Evolutionary conservation across 2,329 filamentous ascomycete species (phyloP), one percentile per base, ranked within the genome.

Genomic region (Penicillium concentricum): DNA sequence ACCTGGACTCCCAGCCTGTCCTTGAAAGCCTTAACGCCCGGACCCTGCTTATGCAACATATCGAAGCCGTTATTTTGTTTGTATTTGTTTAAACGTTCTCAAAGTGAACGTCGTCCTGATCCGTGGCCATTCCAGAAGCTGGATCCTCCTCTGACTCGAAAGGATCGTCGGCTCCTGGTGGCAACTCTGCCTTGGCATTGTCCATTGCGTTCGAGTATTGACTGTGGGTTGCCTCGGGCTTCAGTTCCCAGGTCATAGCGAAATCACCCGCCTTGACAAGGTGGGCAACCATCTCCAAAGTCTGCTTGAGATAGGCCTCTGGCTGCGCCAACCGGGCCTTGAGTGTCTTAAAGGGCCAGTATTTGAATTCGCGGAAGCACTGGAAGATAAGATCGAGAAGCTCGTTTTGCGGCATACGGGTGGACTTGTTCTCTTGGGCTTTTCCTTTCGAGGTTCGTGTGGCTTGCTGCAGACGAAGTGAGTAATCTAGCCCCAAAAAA

Each of bases 271-370:
- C 88, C 74, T 92, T 90, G 71, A 95, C 87, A 59, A 96, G 78
- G 20, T 89, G 85, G 0, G 91, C 93, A 58, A 97, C 85, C 69
- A 91, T 87, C 61, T 92, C 89, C 64, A 99, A 78, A 0, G 87
- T 88, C 71, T 94, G 86, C 53, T 93, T 91, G 60, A 99, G 84
- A 73, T 92, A 97, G n/a, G 89, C 87, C 72, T 97, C 94, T 1
- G 94, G 94, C 76, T 99, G 94, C 58, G 87, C 84, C 38, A 95
- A 84, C 59, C 83, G 80, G 49, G 86, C 82, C 61, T 91, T 91
- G 65, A 99, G 84, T 5, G 89, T 85, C 70, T 91, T 92, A 81
- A 97, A 90, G n/a, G 89, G 87, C 92, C 93, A 99, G 76, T 94
- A 97, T 67, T 88, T 87, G 81, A 89, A 96, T 68, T 89, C 81